Conservation (phyloP, 1,284 basidiomycete genomes). For the Cutaneotrichosporon spelunceum region DNA sequence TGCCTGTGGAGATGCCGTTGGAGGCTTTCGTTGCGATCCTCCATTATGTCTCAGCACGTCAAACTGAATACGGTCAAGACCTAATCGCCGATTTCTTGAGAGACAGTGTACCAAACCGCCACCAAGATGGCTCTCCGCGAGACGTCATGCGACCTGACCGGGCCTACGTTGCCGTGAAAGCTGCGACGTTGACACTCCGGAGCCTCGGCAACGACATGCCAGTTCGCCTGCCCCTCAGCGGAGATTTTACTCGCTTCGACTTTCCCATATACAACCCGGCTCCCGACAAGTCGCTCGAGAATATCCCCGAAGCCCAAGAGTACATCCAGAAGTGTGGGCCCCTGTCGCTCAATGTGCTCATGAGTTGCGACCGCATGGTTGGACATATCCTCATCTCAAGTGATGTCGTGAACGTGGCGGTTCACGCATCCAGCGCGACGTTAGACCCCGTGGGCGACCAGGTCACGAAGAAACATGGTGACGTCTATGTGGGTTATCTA, state of each 20-base stretch:
- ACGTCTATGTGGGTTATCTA: conserved; percentile 70
- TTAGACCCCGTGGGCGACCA: conserved; percentile 44
- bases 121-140: conserved; percentile 39
- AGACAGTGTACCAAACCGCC: conserved; percentile 57
- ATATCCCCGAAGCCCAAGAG: conserved; percentile 70
- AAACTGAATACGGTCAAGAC: conserved; percentile 82
- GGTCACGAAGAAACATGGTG: conserved; percentile 59
- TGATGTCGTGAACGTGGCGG: conserved; percentile 68
- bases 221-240: conserved; percentile 71
- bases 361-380: conserved; percentile 64
- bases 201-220: conserved; percentile 68
- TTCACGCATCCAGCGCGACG: conserved; percentile 58
- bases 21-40: conserved; percentile 75
- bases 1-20: conserved; percentile 69
- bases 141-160: conserved; percentile 66
- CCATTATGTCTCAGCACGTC: conserved; percentile 78
- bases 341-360: conserved; percentile 63
- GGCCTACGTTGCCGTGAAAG: conserved; percentile 70
- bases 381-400: conserved; percentile 79
- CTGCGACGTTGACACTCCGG: conserved; percentile 70
- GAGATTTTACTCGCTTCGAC: conserved; percentile 63
- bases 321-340: conserved; percentile 67
- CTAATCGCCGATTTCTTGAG: conserved; percentile 74
- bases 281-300: conserved; percentile 60
- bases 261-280: conserved; percentile 60